Evolutionary conservation across 2,329 filamentous ascomycete species (phyloP).

Genomic region (Colletotrichum shisoi): DNA sequence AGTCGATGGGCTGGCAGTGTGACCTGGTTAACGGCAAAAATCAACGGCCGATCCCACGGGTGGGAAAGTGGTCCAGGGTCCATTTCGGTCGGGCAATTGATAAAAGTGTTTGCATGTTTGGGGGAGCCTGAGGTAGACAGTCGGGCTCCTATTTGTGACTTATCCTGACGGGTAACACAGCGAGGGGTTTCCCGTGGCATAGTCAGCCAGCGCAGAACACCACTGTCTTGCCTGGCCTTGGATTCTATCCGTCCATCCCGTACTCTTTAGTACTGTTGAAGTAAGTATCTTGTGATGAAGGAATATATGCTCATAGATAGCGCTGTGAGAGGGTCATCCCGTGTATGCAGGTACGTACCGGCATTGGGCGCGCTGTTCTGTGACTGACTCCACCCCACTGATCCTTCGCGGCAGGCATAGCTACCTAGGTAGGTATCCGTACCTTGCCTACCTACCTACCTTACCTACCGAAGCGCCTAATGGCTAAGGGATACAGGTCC

Average conservation of each 20-base stretch:
- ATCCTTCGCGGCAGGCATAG: too few relatives aligned
- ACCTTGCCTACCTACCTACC: too few relatives aligned
- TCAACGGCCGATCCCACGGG: background rate
- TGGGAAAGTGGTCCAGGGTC: background rate
- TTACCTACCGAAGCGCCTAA: too few relatives aligned
- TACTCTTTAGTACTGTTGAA: background rate
- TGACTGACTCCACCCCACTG: background rate
- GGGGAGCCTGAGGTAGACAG: background rate
- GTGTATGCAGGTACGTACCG: conserved; percentile 22
- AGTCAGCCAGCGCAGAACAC: background rate
- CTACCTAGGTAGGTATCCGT: too few relatives aligned
- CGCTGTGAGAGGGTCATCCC: background rate
- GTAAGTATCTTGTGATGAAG: too few relatives aligned
- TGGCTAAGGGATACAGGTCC: conserved; percentile 23
- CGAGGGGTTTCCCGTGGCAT: conserved; percentile 2
- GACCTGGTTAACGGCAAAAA: background rate
- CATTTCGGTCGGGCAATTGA: background rate
- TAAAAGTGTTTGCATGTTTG: background rate
- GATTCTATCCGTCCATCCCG: background rate
- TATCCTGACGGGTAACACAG: background rate
- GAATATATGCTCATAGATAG: conserved; percentile 9
- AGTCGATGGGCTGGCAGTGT: background rate
- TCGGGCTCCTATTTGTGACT: background rate
- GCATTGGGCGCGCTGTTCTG: background rate
- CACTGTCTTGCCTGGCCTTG: conserved; percentile 12